phyloP scores from a whole-genome alignment of 169 alveolate genomes.

The Amoebophrya sp. region DNA sequence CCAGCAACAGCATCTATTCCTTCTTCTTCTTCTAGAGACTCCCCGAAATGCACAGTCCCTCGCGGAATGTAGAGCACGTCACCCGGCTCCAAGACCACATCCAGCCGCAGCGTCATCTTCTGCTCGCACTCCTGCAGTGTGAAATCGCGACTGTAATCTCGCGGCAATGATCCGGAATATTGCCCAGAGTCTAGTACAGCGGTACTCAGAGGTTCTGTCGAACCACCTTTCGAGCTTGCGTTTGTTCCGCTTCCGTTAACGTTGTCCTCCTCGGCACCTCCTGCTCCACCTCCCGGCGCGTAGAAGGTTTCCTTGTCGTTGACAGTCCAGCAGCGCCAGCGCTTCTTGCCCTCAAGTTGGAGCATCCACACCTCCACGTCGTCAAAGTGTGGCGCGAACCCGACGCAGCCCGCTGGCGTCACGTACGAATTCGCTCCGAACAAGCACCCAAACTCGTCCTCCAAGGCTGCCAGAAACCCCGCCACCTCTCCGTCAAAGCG shows the following conservation, averaged over 20 bases:
- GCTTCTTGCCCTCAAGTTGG: constrained; percentile 10
- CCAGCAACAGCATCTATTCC: not conserved
- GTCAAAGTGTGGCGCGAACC: constrained; percentile 17
- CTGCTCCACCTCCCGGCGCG: no score
- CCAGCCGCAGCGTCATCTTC: not conserved
- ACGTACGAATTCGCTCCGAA: constrained; percentile 10
- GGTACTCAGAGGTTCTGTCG: not conserved
- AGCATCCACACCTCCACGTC: constrained; percentile 19
- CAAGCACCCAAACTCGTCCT: constrained; percentile 11
- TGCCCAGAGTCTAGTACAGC: not conserved
- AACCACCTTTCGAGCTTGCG: no score
- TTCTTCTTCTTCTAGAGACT: not conserved
- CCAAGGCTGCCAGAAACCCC: not conserved
- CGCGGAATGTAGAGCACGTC: constrained; percentile 12
- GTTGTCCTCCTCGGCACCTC: no score
- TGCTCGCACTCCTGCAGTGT: not conserved
- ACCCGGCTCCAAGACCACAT: constrained; percentile 11
- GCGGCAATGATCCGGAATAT: not conserved
- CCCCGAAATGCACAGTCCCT: not conserved
- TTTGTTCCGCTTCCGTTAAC: no score
- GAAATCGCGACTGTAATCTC: not conserved
- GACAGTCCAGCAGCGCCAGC: constrained; percentile 10
- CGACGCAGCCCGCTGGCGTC: constrained; percentile 10
- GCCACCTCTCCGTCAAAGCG: not conserved
- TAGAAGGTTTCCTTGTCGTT: not conserved